Conservation (phyloP, 108 stramenopile genomes). For the Nitzschia sp. region DNA sequence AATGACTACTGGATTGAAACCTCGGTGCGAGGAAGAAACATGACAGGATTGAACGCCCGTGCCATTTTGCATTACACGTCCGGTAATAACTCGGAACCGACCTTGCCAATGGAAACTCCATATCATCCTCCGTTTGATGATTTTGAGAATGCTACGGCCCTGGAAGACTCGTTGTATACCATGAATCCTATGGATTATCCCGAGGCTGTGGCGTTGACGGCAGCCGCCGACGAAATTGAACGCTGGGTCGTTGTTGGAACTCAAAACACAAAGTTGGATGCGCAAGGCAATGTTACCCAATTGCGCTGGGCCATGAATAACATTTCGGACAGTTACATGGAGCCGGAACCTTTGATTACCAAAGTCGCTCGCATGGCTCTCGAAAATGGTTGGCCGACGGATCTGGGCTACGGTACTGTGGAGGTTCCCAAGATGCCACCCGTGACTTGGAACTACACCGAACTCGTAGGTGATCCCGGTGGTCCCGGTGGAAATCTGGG, state of each 20-base stretch:
- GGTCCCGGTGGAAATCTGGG: slow-evolving; percentile 8
- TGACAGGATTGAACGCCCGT: slow-evolving; percentile 19
- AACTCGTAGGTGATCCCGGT: background rate
- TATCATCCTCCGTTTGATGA: background rate
- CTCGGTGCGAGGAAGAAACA: slow-evolving; percentile 15
- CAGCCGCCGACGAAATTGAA: background rate
- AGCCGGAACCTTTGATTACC: background rate
- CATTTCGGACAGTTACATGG: background rate
- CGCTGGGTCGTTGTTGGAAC: background rate
- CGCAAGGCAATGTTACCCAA: background rate
- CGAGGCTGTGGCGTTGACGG: background rate
- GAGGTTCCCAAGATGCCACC: slow-evolving; percentile 35
- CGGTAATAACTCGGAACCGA: background rate
- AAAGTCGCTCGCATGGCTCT: background rate
- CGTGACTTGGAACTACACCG: slow-evolving; percentile 29
- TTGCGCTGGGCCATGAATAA: background rate
- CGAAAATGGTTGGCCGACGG: slow-evolving; percentile 2
- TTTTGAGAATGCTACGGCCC: background rate
- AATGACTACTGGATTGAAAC: slow-evolving; percentile 42
- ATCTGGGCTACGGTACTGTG: slow-evolving; percentile 8
- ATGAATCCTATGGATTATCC: background rate
- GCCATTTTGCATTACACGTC: background rate
- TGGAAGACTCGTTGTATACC: slow-evolving; percentile 5
- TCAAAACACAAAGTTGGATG: background rate
- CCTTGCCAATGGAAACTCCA: background rate